Base-by-base conservation (phyloP, 352 stramenopile genomes). In the Globisporangium viniferum region DNA sequence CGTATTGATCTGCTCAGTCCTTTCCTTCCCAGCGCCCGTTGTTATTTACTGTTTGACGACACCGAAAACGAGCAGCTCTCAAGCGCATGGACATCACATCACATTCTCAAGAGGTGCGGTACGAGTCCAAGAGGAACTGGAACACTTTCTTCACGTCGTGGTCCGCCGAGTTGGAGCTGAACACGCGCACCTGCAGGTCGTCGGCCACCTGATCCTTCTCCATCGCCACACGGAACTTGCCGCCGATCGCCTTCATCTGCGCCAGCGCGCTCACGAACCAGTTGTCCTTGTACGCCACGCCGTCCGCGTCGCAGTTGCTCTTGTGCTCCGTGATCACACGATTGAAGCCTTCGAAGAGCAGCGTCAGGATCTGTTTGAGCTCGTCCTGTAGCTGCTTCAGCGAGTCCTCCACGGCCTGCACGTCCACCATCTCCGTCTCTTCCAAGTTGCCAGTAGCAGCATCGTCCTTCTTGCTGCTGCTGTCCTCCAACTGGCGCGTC, bases 271-370 rank as follows among this genome's bases (percentile, higher is more conserved):
- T 94, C 44, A 75, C 61, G 63, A 92, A 92, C 88, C 88, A 95
- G 49, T 95, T 94, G 72, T 94, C 88, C 33, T 84, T 80, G 58
- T 86, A 88, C 36, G 84, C 78, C 14, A 88, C 77, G 24, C 81
- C 80, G n/a, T 95, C 88, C 0, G 77, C 72, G 41, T 91, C 84
- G 64, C 86, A 95, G 59, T 83, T 83, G 29, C 66, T 81, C 75
- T 93, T 94, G 75, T 95, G 88, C 64, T 92, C 83, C 10, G 73
- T 73, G 36, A 94, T 80, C 1, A 93, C 83, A 4, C 81, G 81
- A 64, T 87, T 91, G 36, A 94, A 92, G 15, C 84, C 87, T 33
- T 77, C 74, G 59, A 91, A 90, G 27, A 93, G 69, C 10, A 79
- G 68, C 67, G 84, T 76, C 6, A 90, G 67, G 56, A 91, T 73